Base-by-base conservation (phyloP, 1,284 basidiomycete genomes). In the Ustilago crameri region DNA sequence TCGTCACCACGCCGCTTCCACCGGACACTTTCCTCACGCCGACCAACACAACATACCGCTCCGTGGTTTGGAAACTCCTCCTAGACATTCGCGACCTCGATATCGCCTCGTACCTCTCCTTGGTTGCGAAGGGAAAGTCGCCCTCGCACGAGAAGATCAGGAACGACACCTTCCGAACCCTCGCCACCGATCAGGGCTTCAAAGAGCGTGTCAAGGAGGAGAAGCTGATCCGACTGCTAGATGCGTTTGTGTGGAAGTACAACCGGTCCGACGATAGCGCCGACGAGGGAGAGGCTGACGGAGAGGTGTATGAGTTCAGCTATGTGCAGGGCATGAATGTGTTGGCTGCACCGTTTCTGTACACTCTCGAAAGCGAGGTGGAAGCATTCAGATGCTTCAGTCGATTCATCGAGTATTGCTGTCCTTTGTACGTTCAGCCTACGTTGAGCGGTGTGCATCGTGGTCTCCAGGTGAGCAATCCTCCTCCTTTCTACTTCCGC, bases 311-410 rank as follows among this genome's bases (percentile, higher is more conserved):
- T 44, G 90, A 90, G 9, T 95, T 96, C 84, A 93, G 91, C 37
- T 97, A 97, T 79, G 93, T 97, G 10, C 95, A 96, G 84, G 95
- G 95, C 34, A 97, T 98, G 94, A 98, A 98, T 83, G 95, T 98
- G 37, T 88, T 98, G 30, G 93, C 94, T 17, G 95, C 95, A 0
- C 95, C 95, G 0, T 98, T 98, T 84, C 87, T 98, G 40, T 98
- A 96, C 82, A 93, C 92, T 10, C 91, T 97, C 89, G 93, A 93
- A 1, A 93, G 92, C 7, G 93, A 98, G 84, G 85, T 98, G 10
- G 95, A 98, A 84, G 95, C 95, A 0, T 98, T 97, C 84, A 92
- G 91, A 63, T 96, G 93, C 84, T 98, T 98, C 81, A 89, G 92
- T 27, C 90, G 90, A 69, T 97, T 98, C 81, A 96, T 98, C 76